These are phyloP conservation scores for Neurospora africana DNA, from an alignment of 495 filamentous ascomycete species.

Conservation along the genomic window DNA sequence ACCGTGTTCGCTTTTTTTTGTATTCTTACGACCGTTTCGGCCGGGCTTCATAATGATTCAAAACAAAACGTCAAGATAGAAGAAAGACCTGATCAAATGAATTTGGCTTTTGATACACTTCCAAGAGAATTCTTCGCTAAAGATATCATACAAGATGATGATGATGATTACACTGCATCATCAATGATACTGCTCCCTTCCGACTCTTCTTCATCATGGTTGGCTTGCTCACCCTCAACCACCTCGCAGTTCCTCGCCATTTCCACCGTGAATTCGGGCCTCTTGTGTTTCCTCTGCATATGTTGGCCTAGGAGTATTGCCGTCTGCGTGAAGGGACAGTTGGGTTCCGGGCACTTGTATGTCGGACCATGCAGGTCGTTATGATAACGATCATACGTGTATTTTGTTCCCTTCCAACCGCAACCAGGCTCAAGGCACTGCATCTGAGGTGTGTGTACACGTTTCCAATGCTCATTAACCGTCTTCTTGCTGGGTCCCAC, in stretches of 20 bases:
- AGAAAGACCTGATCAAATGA: no score
- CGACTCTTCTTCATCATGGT: no score
- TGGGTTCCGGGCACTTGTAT: not conserved
- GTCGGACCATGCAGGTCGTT: not conserved
- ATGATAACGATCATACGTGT: rapidly evolving
- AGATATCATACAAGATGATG: no score
- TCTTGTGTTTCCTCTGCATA: not conserved
- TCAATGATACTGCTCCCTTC: no score
- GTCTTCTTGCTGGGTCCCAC: not conserved
- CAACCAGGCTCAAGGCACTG: not conserved
- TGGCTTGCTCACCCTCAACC: not conserved
- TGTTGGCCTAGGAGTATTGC: rapidly evolving
- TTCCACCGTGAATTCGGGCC: not conserved
- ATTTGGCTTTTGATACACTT: no score
- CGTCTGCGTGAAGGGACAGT: not conserved
- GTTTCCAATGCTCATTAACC: rapidly evolving
- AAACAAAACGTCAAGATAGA: no score
- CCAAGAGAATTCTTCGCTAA: no score
- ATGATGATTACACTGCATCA: no score
- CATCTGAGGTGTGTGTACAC: no score
- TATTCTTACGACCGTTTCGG: no score
- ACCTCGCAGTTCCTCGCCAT: not conserved
- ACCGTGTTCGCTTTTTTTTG: no score
- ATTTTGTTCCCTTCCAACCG: not conserved
- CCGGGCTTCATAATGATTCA: no score